phyloP scores from a whole-genome alignment of 306 rosid genomes.

The Trifolium fragiferum region DNA sequence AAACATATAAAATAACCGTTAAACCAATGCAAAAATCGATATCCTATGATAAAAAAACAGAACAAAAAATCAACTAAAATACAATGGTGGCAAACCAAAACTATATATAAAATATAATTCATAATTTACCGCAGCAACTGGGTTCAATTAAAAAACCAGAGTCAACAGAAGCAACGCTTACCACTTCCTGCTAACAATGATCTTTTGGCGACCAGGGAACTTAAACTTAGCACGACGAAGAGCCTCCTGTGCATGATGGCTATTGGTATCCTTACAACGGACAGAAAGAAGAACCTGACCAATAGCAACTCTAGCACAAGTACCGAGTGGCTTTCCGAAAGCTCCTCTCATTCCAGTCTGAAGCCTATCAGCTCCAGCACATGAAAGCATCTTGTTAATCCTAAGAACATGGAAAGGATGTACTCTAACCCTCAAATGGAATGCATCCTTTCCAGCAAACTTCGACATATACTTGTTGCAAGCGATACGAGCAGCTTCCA shows the following conservation, averaged over 20 bases:
- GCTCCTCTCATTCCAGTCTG: conserved; percentile 97
- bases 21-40: not conserved
- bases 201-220: conserved; percentile 92
- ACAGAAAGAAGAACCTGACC: conserved; percentile 90
- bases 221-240: conserved; percentile 88
- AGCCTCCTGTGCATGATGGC: conserved; percentile 84
- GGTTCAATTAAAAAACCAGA: not conserved
- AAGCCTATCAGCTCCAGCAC: conserved; percentile 78
- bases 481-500: conserved; percentile 87
- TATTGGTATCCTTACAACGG: conserved; percentile 78
- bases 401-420: conserved; percentile 94
- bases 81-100: not conserved
- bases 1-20: conserved; percentile 26
- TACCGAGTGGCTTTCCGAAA: conserved; percentile 73
- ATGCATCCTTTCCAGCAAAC: conserved; percentile 83
- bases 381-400: conserved; percentile 84
- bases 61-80: not conserved
- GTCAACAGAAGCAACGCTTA: conserved; percentile 34
- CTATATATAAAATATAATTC: not conserved
- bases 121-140: not conserved
- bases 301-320: conserved; percentile 78
- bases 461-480: conserved; percentile 91
- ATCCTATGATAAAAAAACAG: not conserved
- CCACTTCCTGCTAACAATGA: conserved; percentile 85
- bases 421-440: conserved; percentile 88